Evolutionary conservation across 768 basidiomycete genomes (phyloP).

Genomic region (Suillus plorans): DNA sequence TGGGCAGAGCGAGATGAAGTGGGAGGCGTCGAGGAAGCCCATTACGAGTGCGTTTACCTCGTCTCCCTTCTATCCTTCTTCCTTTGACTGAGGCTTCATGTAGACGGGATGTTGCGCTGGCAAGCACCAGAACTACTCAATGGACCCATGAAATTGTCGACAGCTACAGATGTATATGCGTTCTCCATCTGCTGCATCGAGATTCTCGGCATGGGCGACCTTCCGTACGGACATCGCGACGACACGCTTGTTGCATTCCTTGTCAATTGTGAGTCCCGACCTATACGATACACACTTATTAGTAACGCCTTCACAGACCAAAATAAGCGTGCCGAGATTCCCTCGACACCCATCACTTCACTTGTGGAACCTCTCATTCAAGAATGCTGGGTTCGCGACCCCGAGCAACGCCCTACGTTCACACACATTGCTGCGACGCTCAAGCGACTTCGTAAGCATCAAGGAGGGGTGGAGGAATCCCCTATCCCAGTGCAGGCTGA

Average conservation of each 20-base stretch:
- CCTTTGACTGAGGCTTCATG: not conserved
- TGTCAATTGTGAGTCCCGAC: slow-evolving; percentile 44
- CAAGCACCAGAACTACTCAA: slow-evolving; percentile 66
- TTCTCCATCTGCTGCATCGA: slow-evolving; percentile 68
- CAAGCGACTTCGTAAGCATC: slow-evolving; percentile 42
- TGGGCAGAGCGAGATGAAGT: slow-evolving; percentile 79
- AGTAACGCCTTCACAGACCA: slow-evolving; percentile 36
- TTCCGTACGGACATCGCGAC: slow-evolving; percentile 55
- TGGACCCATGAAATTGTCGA: slow-evolving; percentile 46
- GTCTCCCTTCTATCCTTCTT: not conserved
- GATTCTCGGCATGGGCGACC: slow-evolving; percentile 58
- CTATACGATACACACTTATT: slow-evolving; percentile 16
- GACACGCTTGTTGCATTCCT: slow-evolving; percentile 51
- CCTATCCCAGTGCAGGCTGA: slow-evolving; percentile 26
- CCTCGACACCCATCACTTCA: slow-evolving; percentile 34
- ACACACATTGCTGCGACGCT: slow-evolving; percentile 45
- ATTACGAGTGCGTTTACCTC: slow-evolving; percentile 42
- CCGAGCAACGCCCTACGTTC: slow-evolving; percentile 54
- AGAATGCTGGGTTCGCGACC: slow-evolving; percentile 57
- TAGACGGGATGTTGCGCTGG: slow-evolving; percentile 71
- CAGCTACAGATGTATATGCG: slow-evolving; percentile 65
- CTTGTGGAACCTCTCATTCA: slow-evolving; percentile 45
- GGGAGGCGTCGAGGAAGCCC: slow-evolving; percentile 55
- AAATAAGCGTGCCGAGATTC: slow-evolving; percentile 51
- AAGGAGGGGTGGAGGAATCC: slow-evolving; percentile 32